A percentile compares a stretch with the other conserved stretches of the same genome.
These are phyloP conservation scores for Willaertia magna DNA, from an alignment of 208 protist genomes.

Conservation along the genomic window DNA sequence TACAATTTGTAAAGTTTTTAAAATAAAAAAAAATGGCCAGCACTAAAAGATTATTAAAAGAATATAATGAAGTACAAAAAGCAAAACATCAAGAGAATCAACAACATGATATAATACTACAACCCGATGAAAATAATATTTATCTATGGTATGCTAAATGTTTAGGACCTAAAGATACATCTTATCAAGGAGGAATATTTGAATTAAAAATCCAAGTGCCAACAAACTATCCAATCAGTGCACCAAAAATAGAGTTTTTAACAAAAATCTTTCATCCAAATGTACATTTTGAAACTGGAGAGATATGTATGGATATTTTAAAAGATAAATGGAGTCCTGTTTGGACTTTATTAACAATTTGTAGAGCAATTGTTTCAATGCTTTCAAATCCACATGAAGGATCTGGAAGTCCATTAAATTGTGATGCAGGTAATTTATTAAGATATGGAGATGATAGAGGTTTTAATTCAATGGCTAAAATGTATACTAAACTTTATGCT, in stretches of 20 bases:
- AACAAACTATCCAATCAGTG: constrained; percentile 63
- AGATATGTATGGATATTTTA: constrained; percentile 74
- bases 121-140: constrained; percentile 16
- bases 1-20: not conserved
- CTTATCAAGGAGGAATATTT: constrained; percentile 57
- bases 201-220: constrained; percentile 48
- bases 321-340: constrained; percentile 67
- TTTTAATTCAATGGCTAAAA: constrained; percentile 21
- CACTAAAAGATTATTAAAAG: not conserved
- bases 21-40: not conserved
- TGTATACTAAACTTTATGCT: constrained; percentile 23
- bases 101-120: not conserved
- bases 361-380: constrained; percentile 54
- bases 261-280: constrained; percentile 77
- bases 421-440: constrained; percentile 71
- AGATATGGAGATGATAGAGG: constrained; percentile 36
- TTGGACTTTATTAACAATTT: constrained; percentile 68
- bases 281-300: constrained; percentile 59
- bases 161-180: constrained; percentile 46
- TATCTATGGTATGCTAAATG: constrained; percentile 17
- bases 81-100: not conserved
- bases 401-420: constrained; percentile 64
- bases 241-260: constrained; percentile 52
- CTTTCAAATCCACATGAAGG: constrained; percentile 52
- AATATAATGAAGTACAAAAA: constrained; percentile 13